phyloP scores from a whole-genome alignment of 768 basidiomycete species.

The Tylopilus vinaceipallidus region DNA sequence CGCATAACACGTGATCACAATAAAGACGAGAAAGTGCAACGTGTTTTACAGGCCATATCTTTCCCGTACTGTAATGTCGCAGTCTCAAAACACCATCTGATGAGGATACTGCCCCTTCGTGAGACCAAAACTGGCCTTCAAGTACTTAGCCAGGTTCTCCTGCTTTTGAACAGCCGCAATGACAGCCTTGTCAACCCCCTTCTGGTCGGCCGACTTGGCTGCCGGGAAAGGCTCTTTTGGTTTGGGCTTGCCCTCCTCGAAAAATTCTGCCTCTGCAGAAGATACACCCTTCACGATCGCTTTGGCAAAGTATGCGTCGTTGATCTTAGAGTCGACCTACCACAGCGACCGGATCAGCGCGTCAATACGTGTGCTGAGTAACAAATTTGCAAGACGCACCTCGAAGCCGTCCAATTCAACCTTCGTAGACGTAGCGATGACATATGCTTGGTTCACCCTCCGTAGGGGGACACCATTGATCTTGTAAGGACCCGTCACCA shows the following conservation, averaged over 20 bases:
- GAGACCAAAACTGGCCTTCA: slow-evolving; percentile 89
- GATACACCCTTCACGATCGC: slow-evolving; percentile 59
- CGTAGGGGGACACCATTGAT: slow-evolving; percentile 97
- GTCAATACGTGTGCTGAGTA: neutral
- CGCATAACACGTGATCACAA: slow-evolving; percentile 13
- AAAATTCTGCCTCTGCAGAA: slow-evolving; percentile 97
- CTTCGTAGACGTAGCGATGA: slow-evolving; percentile 96
- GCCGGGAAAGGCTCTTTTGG: slow-evolving; percentile 83
- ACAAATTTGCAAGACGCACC: slow-evolving; percentile 43
- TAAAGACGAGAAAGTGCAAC: slow-evolving; percentile 17
- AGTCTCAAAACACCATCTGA: slow-evolving; percentile 79
- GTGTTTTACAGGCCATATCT: slow-evolving; percentile 19
- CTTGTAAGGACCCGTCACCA: slow-evolving; percentile 98
- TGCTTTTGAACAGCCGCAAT: slow-evolving; percentile 87
- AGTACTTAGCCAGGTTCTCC: slow-evolving; percentile 88
- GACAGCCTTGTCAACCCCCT: slow-evolving; percentile 76
- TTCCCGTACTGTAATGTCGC: slow-evolving; percentile 11
- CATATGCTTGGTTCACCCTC: slow-evolving; percentile 98
- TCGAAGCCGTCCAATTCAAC: slow-evolving; percentile 73
- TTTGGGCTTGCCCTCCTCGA: slow-evolving; percentile 90
- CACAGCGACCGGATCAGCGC: slow-evolving; percentile 5
- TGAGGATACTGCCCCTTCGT: slow-evolving; percentile 98
- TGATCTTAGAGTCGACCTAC: slow-evolving; percentile 86
- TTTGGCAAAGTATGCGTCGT: slow-evolving; percentile 94
- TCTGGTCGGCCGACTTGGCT: slow-evolving; percentile 88